These are phyloP conservation scores for Rasamsonia emersonii DNA, from an alignment of 2,329 filamentous ascomycete species.

Conservation along the genomic window DNA sequence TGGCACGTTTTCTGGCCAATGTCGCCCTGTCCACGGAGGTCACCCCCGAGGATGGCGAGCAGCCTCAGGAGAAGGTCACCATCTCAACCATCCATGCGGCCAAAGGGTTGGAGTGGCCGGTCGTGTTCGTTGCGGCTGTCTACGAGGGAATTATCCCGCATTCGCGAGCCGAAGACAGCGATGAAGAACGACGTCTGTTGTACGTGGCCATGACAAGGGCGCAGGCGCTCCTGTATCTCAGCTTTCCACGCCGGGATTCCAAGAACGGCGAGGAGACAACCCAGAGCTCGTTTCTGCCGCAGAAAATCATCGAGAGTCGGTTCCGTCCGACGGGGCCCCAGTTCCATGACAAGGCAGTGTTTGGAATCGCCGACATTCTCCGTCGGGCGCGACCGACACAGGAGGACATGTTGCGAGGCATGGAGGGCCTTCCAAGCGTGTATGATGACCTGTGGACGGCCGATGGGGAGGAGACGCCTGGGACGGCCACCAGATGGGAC, in stretches of 20 bases:
- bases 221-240: slow-evolving; percentile 76
- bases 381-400: slow-evolving; percentile 52
- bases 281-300: slow-evolving; percentile 64
- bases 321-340: slow-evolving; percentile 60
- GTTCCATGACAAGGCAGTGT: slow-evolving; percentile 54
- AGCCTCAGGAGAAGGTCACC: slow-evolving; percentile 56
- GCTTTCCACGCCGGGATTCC: slow-evolving; percentile 62
- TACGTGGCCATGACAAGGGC: slow-evolving; percentile 98
- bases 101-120: slow-evolving; percentile 92
- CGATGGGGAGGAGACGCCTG: slow-evolving; percentile 46
- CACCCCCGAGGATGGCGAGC: slow-evolving; percentile 46
- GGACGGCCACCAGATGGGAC: slow-evolving; percentile 31
- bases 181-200: slow-evolving; percentile 79
- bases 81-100: slow-evolving; percentile 95
- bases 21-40: slow-evolving; percentile 77
- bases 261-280: slow-evolving; percentile 51
- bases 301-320: slow-evolving; percentile 41
- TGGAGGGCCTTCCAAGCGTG: slow-evolving; percentile 42
- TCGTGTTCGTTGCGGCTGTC: slow-evolving; percentile 84
- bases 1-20: slow-evolving; percentile 80
- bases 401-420: slow-evolving; percentile 43
- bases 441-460: slow-evolving; percentile 63
- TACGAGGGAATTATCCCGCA: slow-evolving; percentile 90
- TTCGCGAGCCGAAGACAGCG: slow-evolving; percentile 70
- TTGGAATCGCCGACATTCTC: slow-evolving; percentile 63